Conservation (phyloP, 768 basidiomycete genomes). For the Lactifluus echinatus region DNA sequence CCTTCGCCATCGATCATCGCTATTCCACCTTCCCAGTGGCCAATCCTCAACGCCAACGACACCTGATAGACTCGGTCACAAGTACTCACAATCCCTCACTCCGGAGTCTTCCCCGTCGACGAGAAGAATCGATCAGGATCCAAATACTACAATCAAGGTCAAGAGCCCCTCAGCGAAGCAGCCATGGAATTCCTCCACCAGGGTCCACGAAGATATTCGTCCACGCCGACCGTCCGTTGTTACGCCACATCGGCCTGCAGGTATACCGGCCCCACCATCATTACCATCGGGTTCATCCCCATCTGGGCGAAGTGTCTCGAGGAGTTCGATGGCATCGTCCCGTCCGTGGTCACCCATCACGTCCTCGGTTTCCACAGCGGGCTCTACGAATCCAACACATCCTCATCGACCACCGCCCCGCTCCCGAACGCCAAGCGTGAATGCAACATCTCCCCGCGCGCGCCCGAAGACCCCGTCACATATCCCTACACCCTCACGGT, state of each 20-base stretch:
- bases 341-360: constrained; percentile 21
- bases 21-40: constrained; percentile 44
- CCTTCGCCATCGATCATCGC: constrained; percentile 55
- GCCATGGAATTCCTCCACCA: constrained; percentile 81
- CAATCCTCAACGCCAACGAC: constrained; percentile 40
- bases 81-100: constrained; percentile 61
- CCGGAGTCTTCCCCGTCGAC: constrained; percentile 56
- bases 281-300: constrained; percentile 7
- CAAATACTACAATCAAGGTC: constrained; percentile 35
- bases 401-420: constrained; percentile 43
- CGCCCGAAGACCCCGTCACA: constrained; percentile 73
- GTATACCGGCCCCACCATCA: background rate
- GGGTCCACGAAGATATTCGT: constrained; percentile 53
- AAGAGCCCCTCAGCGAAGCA: constrained; percentile 15
- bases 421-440: constrained; percentile 43
- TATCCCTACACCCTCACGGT: constrained; percentile 57
- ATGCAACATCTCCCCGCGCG: constrained; percentile 46
- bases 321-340: constrained; percentile 21
- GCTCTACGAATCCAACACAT: constrained; percentile 33
- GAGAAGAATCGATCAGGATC: constrained; percentile 29
- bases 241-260: constrained; percentile 20
- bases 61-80: constrained; percentile 53
- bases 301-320: constrained; percentile 17
- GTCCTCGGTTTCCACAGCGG: constrained; percentile 19
- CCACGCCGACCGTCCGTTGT: constrained; percentile 41